Evolutionary conservation across 345 rosid genomes (phyloP).

Genomic region (Hevea brasiliensis): DNA sequence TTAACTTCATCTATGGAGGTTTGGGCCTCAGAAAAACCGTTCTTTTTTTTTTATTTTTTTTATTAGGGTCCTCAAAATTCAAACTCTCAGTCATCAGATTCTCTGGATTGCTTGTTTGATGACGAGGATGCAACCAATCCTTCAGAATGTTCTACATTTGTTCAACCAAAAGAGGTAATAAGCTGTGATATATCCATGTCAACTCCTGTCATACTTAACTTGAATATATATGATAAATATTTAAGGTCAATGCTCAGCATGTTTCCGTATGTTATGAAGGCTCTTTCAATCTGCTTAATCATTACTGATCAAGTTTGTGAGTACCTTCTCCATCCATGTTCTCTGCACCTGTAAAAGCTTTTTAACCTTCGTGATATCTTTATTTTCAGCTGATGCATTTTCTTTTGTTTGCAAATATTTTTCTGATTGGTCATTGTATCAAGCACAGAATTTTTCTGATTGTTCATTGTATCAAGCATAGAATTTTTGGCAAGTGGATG

Average conservation of each 20-base stretch:
- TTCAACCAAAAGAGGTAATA: constrained; percentile 57
- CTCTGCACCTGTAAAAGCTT: neutral
- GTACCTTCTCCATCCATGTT: neutral
- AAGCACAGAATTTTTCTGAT: neutral
- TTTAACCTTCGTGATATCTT: neutral
- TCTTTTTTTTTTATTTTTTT: neutral
- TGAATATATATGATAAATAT: neutral
- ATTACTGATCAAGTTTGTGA: neutral
- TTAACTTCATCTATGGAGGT: neutral
- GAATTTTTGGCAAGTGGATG: neutral
- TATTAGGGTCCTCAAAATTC: constrained; percentile 36
- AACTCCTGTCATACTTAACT: neutral
- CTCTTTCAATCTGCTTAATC: neutral
- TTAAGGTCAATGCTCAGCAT: neutral
- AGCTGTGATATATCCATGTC: neutral
- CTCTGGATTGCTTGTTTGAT: constrained; percentile 38
- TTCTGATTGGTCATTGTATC: neutral
- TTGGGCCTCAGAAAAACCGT: neutral
- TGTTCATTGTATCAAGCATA: neutral
- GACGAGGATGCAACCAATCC: constrained; percentile 38
- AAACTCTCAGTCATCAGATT: constrained; percentile 37
- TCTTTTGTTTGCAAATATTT: neutral
- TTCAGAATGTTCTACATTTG: constrained; percentile 26
- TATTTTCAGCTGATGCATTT: neutral
- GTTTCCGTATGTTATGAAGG: neutral